These are phyloP conservation scores for Mycosphaerelloides madeirae DNA, from an alignment of 2,329 filamentous ascomycete species.

Conservation along the genomic window DNA sequence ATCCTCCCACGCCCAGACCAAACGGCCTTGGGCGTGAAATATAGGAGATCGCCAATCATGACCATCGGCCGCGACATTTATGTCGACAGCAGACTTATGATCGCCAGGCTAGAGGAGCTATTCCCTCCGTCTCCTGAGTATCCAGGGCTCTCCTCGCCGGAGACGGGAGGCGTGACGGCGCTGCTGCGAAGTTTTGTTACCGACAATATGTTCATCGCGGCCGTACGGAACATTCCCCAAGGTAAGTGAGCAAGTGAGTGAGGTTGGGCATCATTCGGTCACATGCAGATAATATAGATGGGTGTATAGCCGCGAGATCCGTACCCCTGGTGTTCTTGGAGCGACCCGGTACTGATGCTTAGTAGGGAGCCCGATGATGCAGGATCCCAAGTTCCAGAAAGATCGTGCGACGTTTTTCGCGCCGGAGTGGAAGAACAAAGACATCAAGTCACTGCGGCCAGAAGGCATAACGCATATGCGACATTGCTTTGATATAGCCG, in stretches of 20 bases:
- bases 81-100: slow-evolving; percentile 64
- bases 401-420: slow-evolving; percentile 52
- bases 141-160: slow-evolving; percentile 33
- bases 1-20: slow-evolving; percentile 64
- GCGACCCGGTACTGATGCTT: too few relatives aligned
- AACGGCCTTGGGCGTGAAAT: slow-evolving; percentile 55
- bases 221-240: slow-evolving; percentile 54
- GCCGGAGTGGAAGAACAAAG: slow-evolving; percentile 37
- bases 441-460: slow-evolving; percentile 42
- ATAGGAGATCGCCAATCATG: slow-evolving; percentile 66
- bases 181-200: slow-evolving; percentile 55
- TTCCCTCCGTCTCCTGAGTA: slow-evolving; percentile 38
- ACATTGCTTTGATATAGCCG: slow-evolving; percentile 54
- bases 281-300: too few relatives aligned
- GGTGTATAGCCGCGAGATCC: too few relatives aligned
- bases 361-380: slow-evolving; percentile 41
- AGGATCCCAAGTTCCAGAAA: slow-evolving; percentile 55
- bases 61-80: slow-evolving; percentile 64
- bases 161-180: slow-evolving; percentile 44
- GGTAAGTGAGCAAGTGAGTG: slow-evolving; percentile 40
- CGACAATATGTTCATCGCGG: slow-evolving; percentile 55
- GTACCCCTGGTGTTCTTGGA: too few relatives aligned
- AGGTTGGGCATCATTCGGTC: too few relatives aligned
- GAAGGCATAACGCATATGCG: slow-evolving; percentile 55
- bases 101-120: slow-evolving; percentile 57